These are phyloP conservation scores for Exophiala bonariae DNA, from an alignment of 2,329 filamentous ascomycete species.

Conservation along the genomic window DNA sequence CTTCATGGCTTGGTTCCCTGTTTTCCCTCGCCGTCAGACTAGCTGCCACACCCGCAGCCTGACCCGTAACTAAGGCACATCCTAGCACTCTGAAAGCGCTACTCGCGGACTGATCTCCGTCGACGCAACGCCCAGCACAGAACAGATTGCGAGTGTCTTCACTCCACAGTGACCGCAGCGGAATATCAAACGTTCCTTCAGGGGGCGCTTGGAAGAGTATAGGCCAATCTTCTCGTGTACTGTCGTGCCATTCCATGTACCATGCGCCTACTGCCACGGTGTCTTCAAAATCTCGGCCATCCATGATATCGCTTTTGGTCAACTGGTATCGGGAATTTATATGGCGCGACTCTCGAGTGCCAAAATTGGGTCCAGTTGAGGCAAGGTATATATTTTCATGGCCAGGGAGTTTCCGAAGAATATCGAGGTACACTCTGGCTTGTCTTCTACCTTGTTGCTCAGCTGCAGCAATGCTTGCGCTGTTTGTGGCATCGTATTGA, in stretches of 20 bases:
- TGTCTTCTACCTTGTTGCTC: slow-evolving; percentile 8
- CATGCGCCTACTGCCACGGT: slow-evolving; percentile 9
- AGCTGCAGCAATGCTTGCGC: slow-evolving; percentile 9
- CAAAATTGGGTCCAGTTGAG: slow-evolving; percentile 14
- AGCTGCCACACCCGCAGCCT: slow-evolving; percentile 7
- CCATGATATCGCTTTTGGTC: slow-evolving; percentile 9
- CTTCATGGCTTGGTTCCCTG: background rate
- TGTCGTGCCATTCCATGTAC: slow-evolving; percentile 12
- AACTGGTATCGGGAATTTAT: slow-evolving; percentile 10
- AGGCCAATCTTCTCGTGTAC: slow-evolving; percentile 7
- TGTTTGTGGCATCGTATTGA: slow-evolving; percentile 7
- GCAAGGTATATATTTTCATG: slow-evolving; percentile 17
- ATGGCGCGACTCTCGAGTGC: slow-evolving; percentile 13
- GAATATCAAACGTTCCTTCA: slow-evolving; percentile 10
- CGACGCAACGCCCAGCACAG: slow-evolving; percentile 10
- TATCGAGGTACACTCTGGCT: slow-evolving; percentile 10
- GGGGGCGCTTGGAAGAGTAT: background rate
- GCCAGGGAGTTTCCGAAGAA: slow-evolving; percentile 11
- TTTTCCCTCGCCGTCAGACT: background rate
- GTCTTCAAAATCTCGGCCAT: slow-evolving; percentile 4
- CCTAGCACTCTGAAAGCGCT: slow-evolving; percentile 15
- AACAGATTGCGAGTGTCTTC: slow-evolving; percentile 11
- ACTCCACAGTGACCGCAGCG: slow-evolving; percentile 3
- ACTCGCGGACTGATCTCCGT: slow-evolving; percentile 7
- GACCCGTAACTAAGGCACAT: slow-evolving; percentile 9